Percentiles rank a stretch among this genome's conserved stretches.
Conservation (phyloP, 768 basidiomycete species). For the Leccinum longicurvipes region DNA sequence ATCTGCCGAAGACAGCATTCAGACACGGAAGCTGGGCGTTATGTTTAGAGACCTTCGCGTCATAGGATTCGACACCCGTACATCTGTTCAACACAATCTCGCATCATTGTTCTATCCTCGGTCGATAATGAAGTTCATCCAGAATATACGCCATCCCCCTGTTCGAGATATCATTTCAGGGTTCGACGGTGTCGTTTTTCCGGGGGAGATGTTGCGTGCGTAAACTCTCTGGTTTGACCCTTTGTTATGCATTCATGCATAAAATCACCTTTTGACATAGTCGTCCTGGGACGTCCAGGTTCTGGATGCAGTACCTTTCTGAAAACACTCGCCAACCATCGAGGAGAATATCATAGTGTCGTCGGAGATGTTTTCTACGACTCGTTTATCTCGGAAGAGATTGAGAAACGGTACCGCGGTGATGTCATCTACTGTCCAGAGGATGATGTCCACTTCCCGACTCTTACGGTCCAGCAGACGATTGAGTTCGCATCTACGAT, state of each 20-base stretch:
- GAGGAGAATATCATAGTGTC: slow-evolving; percentile 39
- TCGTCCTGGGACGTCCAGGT: slow-evolving; percentile 82
- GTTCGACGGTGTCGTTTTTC: slow-evolving; percentile 62
- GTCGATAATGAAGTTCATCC: slow-evolving; percentile 37
- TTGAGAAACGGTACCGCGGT: slow-evolving; percentile 45
- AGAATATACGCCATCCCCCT: slow-evolving; percentile 54
- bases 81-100: slow-evolving; percentile 48
- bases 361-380: slow-evolving; percentile 42
- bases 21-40: slow-evolving; percentile 45
- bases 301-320: slow-evolving; percentile 53
- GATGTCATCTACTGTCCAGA: slow-evolving; percentile 42
- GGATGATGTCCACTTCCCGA: slow-evolving; percentile 14
- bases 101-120: slow-evolving; percentile 49
- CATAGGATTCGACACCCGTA: slow-evolving; percentile 43
- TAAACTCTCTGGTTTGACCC: slow-evolving; percentile 19
- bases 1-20: slow-evolving; percentile 30
- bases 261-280: slow-evolving; percentile 31
- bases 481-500: slow-evolving; percentile 52
- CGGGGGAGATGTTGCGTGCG: slow-evolving; percentile 74
- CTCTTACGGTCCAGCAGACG: slow-evolving; percentile 46
- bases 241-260: not conserved
- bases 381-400: slow-evolving; percentile 43
- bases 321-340: slow-evolving; percentile 49
- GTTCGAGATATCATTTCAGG: slow-evolving; percentile 58
- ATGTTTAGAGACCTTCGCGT: slow-evolving; percentile 51